Evolutionary conservation across 78 protist genomes (phyloP).

Genomic region (Fonticula alba): DNA sequence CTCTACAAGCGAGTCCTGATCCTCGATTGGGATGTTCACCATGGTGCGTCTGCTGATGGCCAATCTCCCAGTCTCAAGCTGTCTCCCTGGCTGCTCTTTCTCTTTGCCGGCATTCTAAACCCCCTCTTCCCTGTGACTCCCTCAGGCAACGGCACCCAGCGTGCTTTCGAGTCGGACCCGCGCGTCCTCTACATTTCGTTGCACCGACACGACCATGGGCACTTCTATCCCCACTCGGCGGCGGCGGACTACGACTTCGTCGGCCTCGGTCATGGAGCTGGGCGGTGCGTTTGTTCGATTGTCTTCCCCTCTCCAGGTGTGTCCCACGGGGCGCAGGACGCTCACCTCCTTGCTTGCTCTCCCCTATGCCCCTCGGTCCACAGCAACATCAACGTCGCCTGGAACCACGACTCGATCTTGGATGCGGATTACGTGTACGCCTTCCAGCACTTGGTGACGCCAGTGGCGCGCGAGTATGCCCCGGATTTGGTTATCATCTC

Average conservation of each 20-base stretch:
- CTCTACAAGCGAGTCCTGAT: conserved; percentile 6
- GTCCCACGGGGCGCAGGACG: too few relatives aligned
- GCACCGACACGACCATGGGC: conserved; percentile 12
- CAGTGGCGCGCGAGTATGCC: conserved; percentile 17
- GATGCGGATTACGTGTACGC: conserved; percentile 36
- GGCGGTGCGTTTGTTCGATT: too few relatives aligned
- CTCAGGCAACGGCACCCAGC: conserved; percentile 44
- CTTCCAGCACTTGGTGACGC: conserved; percentile 19
- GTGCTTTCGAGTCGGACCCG: conserved; percentile 11
- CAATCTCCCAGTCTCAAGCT: not conserved
- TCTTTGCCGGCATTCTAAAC: not conserved
- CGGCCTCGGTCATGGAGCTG: too few relatives aligned
- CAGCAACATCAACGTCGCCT: too few relatives aligned
- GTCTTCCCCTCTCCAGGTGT: too few relatives aligned
- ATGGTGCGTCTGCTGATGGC: not conserved
- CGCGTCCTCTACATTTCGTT: conserved; percentile 22
- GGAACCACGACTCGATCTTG: not conserved
- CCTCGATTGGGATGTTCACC: conserved; percentile 24
- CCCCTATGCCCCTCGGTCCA: too few relatives aligned
- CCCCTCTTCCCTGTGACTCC: not conserved
- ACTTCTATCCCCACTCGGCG: conserved; percentile 32
- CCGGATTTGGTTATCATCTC: conserved; percentile 39
- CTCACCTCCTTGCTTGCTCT: too few relatives aligned
- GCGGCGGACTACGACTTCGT: not conserved
- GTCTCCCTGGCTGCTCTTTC: not conserved